Evolutionary conservation across 805 yeast species (phyloP), one percentile per base, ranked within the genome.

Genomic region (Torulaspora indica): DNA sequence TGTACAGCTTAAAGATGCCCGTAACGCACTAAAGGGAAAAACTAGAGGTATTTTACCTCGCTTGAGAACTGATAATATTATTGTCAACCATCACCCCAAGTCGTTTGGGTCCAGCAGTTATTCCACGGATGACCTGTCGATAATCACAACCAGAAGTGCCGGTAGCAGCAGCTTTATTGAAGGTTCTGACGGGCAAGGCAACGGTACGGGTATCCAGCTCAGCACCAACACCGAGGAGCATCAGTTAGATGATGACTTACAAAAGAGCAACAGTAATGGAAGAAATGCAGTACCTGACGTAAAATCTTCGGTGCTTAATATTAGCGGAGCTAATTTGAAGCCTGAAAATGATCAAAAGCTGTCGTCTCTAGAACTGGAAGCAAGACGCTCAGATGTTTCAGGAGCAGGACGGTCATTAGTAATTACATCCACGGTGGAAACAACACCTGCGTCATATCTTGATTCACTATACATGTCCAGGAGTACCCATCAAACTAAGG

Each of bases 401-500:
- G 28, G 17, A 12, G 22, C 22, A 22, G 35, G 12, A 20, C 24
- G 31, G 9, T 24, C 30, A 10, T 23, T 31, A 13, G 43, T 14
- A 24, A 27, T 33, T 13, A 9, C 15, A 5, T 40, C 38, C 1
- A 34, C 43, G 5, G 28, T 25, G 14, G 34, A 34, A 17, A 14
- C 35, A 10, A 40, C 43, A 8, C 43, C 36, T 17, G 9, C n/a
- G 10, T 29, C 40, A 22, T 23, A 22, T 18, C 18, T 23, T 22
- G 40, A 42, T 8, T 20, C 41, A 18, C 9, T 14, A 8, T 13
- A 33, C 9, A 13, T 17, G 2, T 10, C 42, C 2, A 31, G 6
- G 14, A n/a, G 27, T 15, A 20, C 24, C 14, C 6, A 20, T 9
- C 22, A 14, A 29, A 20, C 9, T 2, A 13, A 13, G 2, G 31